These are phyloP conservation scores for Pichia kluyveri DNA, from an alignment of 805 yeast genomes.

Conservation along the genomic window DNA sequence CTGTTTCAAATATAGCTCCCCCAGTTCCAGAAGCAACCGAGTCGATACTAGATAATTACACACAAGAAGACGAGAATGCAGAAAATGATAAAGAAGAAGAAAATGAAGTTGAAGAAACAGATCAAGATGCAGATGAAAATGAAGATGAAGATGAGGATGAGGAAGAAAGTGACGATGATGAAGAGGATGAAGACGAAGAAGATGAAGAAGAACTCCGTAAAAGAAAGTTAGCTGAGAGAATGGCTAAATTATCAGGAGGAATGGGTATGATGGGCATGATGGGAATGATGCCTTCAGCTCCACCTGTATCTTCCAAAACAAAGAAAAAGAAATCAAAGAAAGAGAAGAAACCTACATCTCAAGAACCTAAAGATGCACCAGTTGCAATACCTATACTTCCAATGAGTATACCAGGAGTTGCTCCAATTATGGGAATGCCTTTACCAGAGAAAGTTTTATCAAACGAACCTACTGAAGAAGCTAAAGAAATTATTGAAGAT, in stretches of 20 bases:
- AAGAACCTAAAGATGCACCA: constrained; percentile 19
- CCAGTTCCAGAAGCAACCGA: neutral
- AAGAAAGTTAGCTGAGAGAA: constrained; percentile 74
- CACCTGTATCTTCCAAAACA: constrained; percentile 15
- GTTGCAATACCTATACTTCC: constrained; percentile 48
- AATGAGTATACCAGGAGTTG: constrained; percentile 30
- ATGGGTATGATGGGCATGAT: constrained; percentile 71
- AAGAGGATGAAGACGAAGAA: constrained; percentile 47
- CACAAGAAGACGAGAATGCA: constrained; percentile 2
- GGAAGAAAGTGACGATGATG: constrained; percentile 39
- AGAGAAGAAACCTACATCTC: constrained; percentile 1
- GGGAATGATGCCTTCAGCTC: constrained; percentile 37
- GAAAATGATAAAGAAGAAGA: constrained; percentile 19
- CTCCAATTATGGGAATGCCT: constrained; percentile 13
- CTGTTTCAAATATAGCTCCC: neutral
- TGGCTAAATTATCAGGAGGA: constrained; percentile 94
- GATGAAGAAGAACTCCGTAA: constrained; percentile 73
- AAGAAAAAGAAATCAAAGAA: constrained; percentile 19
- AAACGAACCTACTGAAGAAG: constrained; percentile 4
- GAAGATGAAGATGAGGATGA: constrained; percentile 25
- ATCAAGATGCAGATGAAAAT: constrained; percentile 22
- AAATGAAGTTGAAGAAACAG: constrained; percentile 18
- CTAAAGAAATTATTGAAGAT: constrained; percentile 3
- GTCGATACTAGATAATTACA: neutral
- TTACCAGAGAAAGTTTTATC: constrained; percentile 4